phyloP scores from a whole-genome alignment of 164 flowering plant species.

The Warburgia ugandensis region DNA sequence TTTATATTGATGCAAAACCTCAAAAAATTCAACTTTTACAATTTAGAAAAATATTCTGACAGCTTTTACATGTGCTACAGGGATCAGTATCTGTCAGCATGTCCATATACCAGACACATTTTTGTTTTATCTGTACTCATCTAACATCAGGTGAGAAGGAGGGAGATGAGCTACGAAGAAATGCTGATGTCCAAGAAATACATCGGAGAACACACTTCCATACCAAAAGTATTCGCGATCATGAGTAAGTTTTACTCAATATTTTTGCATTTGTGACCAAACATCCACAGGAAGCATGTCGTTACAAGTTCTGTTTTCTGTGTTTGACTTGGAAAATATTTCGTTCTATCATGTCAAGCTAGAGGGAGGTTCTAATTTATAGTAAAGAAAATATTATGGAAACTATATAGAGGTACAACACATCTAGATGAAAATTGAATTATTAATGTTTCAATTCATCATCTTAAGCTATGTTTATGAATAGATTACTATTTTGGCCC shows the following conservation, averaged over 20 bases:
- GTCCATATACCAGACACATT: slow-evolving; percentile 90
- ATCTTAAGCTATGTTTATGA: too few species aligned
- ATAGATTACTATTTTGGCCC: too few species aligned
- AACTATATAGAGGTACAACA: too few species aligned
- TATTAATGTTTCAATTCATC: too few species aligned
- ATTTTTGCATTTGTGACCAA: not conserved
- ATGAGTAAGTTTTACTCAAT: slow-evolving; percentile 56
- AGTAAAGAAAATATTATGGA: too few species aligned
- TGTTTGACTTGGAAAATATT: too few species aligned
- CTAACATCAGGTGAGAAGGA: slow-evolving; percentile 91
- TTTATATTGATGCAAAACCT: not conserved
- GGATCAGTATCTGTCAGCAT: slow-evolving; percentile 94
- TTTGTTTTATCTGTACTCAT: slow-evolving; percentile 90
- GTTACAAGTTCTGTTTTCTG: not conserved
- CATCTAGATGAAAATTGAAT: too few species aligned
- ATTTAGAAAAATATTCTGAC: slow-evolving; percentile 1
- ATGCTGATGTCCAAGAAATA: slow-evolving; percentile 86
- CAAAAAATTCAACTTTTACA: not conserved
- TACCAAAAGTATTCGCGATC: slow-evolving; percentile 56
- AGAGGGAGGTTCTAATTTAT: too few species aligned
- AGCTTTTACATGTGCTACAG: slow-evolving; percentile 36
- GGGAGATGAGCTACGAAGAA: slow-evolving; percentile 68
- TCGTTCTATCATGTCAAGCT: too few species aligned
- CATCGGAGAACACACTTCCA: slow-evolving; percentile 66
- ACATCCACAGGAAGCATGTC: not conserved